Base-by-base conservation (phyloP, 2,329 filamentous ascomycete genomes). In the Spiromastix sp. region DNA sequence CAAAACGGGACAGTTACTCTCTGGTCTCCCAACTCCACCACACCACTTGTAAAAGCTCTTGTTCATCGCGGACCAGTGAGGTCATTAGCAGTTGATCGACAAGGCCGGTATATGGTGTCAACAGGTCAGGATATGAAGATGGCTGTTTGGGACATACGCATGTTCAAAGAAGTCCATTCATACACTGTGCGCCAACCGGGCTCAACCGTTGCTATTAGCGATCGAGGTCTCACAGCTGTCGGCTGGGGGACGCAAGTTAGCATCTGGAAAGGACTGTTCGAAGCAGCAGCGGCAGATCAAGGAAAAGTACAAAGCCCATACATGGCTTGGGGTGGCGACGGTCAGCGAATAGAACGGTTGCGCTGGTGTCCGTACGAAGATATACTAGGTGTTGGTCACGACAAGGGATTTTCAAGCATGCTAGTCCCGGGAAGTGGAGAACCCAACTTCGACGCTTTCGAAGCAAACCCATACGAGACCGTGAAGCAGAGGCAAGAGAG, bases 291-390 rank as follows among this genome's bases (percentile, higher is more conserved):
- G 3, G 60, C 71, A 2, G 77, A 82, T n/a, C 80, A 85, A 48
- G 71, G 78, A 50, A 89, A 87, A 56, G 77, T 91, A 1, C 77
- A 86, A 46, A 83, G 77, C 36, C 91, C 91, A 0, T 98, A 98
- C 61, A 85, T 98, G 78, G 71, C 77, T 2, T 96, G 87, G 83
- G 85, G 86, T 30, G 85, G 85, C 32, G 84, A 94, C 42, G 87
- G 86, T 13, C 75, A 81, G 43, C 72, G 71, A 36, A 77, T 94
- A 18, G 85, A 93, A 59, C 76, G 81, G 26, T 75, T 94, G 2
- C 72, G 74, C 41, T 98, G 89, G 84, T 98, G 91, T 55, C 91
- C 91, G 0, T 94, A 83, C 44, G 91, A 98, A 57, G 91, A 98
- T 66, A 68, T 95, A 1, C 73, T 98, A 2, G 91, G 89, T 10